Evolutionary conservation across 2,329 filamentous ascomycete species (phyloP), one percentile per base, ranked within the genome.

Genomic region (Monilinia vaccinii-corymbosi): DNA sequence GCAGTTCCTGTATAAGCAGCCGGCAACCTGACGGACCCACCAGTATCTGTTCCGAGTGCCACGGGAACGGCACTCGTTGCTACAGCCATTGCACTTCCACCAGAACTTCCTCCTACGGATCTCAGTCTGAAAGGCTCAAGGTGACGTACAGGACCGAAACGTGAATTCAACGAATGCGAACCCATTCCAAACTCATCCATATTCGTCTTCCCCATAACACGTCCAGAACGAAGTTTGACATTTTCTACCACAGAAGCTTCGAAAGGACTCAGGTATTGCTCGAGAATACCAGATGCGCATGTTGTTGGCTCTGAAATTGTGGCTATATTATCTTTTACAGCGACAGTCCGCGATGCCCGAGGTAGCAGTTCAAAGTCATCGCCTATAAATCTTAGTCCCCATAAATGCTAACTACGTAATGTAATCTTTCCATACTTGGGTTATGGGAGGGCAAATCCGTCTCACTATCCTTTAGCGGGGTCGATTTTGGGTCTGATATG

Each of bases 181-280:
- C 91, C 91, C 92, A 96, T 96, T 32, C 92, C 91, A 71, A 96
- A 96, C 71, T 96, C 94, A 74, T 97, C 94, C 78, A 97, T 85
- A 71, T 96, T 96, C 2, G 91, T 92, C 74, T 96, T 96, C 8
- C 87, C 88, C 2, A 93, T 72, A 7, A 80, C n/a, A 25, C 6
- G 72, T 7, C 83, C 85, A 46, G 87, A 88, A 6, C 81, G 79
- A 32, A 76, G 71, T 60, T 81, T 80, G 38, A 97, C 79, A 67
- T 86, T 81, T 56, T 79, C 75, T 38, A 95, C 84, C 21, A 97
- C 85, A 10, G 89, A 93, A 21, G 93, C 91, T 71, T 92, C 84
- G 73, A 88, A 93, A 4, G 92, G 89, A 62, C 88, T 91, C 40
- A 73, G 76, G 73, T 92, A 89, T 63, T 77, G 78, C n/a, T 78